Conservation (phyloP, 106 monocot genomes). For the Dioscorea dumetorum region DNA sequence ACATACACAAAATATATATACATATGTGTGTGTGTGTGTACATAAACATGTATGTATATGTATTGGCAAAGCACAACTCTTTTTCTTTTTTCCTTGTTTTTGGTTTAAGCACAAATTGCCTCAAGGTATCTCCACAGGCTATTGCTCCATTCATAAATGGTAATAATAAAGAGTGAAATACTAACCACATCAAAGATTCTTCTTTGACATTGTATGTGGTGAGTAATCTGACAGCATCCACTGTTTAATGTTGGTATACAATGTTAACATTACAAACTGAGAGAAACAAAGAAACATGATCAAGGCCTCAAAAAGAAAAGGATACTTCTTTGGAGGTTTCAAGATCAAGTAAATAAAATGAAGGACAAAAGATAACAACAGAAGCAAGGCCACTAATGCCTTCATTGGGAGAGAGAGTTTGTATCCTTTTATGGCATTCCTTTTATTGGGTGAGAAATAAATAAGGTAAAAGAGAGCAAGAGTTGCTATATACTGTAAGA, state of each 20-base stretch:
- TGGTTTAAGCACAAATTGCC: no score
- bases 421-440: conserved; percentile 1
- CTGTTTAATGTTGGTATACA: conserved; percentile 73
- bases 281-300: conserved; percentile 86
- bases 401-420: conserved; percentile 13
- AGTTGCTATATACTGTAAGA: conserved; percentile 69
- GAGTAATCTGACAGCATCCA: conserved; percentile 27
- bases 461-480: conserved; percentile 57
- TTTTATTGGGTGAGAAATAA: conserved; percentile 33
- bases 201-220: conserved; percentile 30
- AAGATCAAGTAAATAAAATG: conserved; percentile 45
- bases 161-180: no score
- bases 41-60: no score
- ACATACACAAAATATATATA: no score
- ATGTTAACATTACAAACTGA: conserved; percentile 64
- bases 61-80: no score
- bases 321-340: conserved; percentile 69
- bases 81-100: no score
- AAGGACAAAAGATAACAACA: conserved; percentile 35
- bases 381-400: conserved; percentile 19
- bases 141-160: no score
- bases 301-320: conserved; percentile 93
- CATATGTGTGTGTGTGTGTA: no score
- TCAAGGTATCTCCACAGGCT: no score
- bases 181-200: conserved; percentile 40